phyloP scores from a whole-genome alignment of 805 yeast species.

The Danielia oregonensis region DNA sequence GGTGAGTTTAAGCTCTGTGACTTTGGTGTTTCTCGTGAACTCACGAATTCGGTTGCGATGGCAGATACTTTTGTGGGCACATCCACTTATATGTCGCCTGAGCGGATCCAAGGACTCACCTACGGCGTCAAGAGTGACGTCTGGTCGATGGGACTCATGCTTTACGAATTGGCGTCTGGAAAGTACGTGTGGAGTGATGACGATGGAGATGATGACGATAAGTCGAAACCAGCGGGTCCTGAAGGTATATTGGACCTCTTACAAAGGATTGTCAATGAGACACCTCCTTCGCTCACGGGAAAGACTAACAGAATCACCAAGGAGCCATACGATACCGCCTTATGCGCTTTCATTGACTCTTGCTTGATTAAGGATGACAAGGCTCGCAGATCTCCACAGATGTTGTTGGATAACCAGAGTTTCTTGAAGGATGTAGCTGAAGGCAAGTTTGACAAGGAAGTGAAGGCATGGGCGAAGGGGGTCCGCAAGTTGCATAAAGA shows the following conservation, averaged over 20 bases:
- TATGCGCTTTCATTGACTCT: conserved; percentile 66
- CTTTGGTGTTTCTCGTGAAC: conserved; percentile 92
- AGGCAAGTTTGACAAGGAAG: conserved; percentile 34
- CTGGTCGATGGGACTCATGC: conserved; percentile 93
- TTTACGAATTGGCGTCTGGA: conserved; percentile 86
- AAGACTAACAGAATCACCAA: conserved; percentile 28
- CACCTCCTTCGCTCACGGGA: conserved; percentile 64
- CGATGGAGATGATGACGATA: conserved; percentile 23
- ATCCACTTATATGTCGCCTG: conserved; percentile 95
- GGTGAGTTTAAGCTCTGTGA: conserved; percentile 93
- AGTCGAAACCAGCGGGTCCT: conserved; percentile 39
- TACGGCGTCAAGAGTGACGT: conserved; percentile 95
- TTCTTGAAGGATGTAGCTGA: conserved; percentile 29
- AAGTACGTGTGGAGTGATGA: conserved; percentile 70
- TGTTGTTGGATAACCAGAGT: conserved; percentile 43
- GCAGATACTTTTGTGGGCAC: conserved; percentile 99
- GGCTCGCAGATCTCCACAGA: conserved; percentile 70
- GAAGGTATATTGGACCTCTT: conserved; percentile 86
- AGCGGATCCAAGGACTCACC: conserved; percentile 89
- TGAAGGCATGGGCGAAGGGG: conserved; percentile 39
- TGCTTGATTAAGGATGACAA: conserved; percentile 71
- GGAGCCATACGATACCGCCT: conserved; percentile 36
- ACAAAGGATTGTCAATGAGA: conserved; percentile 91
- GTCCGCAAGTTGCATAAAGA: conserved; percentile 33
- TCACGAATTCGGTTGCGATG: conserved; percentile 75